These are phyloP conservation scores for Entrophospora sp. DNA, from an alignment of 192 early-diverging fungal species.

Conservation along the genomic window DNA sequence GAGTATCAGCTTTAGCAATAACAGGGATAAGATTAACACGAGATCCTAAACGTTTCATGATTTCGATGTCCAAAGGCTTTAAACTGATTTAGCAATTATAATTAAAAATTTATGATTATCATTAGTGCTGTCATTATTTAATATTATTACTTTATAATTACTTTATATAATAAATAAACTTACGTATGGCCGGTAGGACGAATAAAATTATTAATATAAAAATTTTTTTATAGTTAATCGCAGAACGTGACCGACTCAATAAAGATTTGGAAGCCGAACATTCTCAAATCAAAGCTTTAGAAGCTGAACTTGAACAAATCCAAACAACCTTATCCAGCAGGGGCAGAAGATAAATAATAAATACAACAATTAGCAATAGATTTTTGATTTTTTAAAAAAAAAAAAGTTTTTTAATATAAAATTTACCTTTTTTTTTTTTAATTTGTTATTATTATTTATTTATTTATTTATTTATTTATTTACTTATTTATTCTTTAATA, in stretches of 20 bases:
- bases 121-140: no score
- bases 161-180: background rate
- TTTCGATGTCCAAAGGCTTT: constrained; percentile 89
- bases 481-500: no score
- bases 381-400: constrained; percentile 19
- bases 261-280: constrained; percentile 97
- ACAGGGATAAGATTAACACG: constrained; percentile 97
- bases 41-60: constrained; percentile 94
- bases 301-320: constrained; percentile 64
- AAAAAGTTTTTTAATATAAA: no score
- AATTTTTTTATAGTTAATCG: constrained; percentile 62
- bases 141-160: no score
- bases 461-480: no score
- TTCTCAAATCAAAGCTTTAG: constrained; percentile 85
- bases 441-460: no score
- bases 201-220: no score
- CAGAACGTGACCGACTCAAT: constrained; percentile 96
- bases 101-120: no score
- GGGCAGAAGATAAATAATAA: constrained; percentile 17
- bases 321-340: constrained; percentile 32
- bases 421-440: no score
- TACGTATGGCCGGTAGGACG: constrained; percentile 94
- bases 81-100: constrained; percentile 35
- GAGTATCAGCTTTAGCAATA: constrained; percentile 96
- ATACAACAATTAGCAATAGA: background rate